Conservation (phyloP, 208 protist species). For the Leishmania guyanensis region DNA sequence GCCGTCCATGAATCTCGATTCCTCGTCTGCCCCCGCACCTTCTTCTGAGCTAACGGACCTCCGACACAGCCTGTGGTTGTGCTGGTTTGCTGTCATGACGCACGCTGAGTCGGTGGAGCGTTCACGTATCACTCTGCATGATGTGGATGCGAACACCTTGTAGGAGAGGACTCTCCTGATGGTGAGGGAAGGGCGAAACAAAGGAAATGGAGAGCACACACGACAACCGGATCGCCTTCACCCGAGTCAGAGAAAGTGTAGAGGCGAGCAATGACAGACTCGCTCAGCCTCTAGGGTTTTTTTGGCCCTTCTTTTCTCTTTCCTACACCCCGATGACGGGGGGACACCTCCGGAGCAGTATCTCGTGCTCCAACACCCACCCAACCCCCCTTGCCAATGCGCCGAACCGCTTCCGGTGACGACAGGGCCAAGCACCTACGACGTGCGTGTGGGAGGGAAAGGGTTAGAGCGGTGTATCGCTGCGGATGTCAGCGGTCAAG, state of each 20-base stretch:
- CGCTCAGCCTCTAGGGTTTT: too few species aligned
- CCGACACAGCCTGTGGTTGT: slow-evolving; percentile 11
- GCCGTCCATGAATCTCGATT: background rate
- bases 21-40: background rate
- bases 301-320: too few species aligned
- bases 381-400: too few species aligned
- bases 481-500: too few species aligned
- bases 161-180: background rate
- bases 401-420: too few species aligned
- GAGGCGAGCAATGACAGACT: too few species aligned
- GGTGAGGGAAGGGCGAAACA: background rate
- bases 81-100: slow-evolving; percentile 12
- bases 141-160: slow-evolving; percentile 15
- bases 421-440: too few species aligned
- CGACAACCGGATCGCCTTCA: background rate
- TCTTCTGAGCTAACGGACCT: background rate
- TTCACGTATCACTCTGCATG: slow-evolving; percentile 2
- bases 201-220: background rate
- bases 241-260: background rate
- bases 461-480: too few species aligned
- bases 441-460: too few species aligned
- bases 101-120: slow-evolving; percentile 21
- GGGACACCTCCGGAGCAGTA: too few species aligned
- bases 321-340: too few species aligned
- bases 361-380: too few species aligned